These are phyloP conservation scores for Colletotrichum spinosum DNA, from an alignment of 2,329 filamentous ascomycete genomes.

Conservation along the genomic window DNA sequence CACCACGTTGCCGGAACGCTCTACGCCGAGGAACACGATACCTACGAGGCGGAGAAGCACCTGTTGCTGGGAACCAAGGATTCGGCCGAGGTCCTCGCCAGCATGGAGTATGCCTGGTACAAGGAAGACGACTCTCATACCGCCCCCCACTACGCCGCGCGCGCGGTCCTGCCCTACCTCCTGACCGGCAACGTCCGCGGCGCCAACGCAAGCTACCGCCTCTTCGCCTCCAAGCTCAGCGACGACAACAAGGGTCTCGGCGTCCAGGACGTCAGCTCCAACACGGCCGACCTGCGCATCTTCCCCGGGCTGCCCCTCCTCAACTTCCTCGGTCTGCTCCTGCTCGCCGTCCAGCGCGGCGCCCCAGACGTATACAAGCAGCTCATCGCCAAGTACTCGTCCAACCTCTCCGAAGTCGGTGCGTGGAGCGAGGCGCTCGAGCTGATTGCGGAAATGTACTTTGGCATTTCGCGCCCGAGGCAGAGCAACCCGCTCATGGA, in stretches of 20 bases:
- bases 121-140: slow-evolving; percentile 87
- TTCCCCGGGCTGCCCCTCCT: slow-evolving; percentile 94
- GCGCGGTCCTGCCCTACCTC: slow-evolving; percentile 91
- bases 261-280: slow-evolving; percentile 83
- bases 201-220: slow-evolving; percentile 83
- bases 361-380: slow-evolving; percentile 83
- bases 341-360: slow-evolving; percentile 86
- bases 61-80: slow-evolving; percentile 89
- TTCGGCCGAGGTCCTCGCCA: slow-evolving; percentile 82
- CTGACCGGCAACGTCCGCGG: slow-evolving; percentile 90
- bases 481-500: slow-evolving; percentile 95
- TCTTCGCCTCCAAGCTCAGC: slow-evolving; percentile 59
- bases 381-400: slow-evolving; percentile 83
- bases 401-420: slow-evolving; percentile 80
- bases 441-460: slow-evolving; percentile 96
- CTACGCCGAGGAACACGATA: slow-evolving; percentile 92
- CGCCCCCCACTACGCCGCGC: slow-evolving; percentile 85
- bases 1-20: slow-evolving; percentile 91
- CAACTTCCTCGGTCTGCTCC: slow-evolving; percentile 89
- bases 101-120: slow-evolving; percentile 95
- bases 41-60: slow-evolving; percentile 93
- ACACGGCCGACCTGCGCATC: slow-evolving; percentile 78
- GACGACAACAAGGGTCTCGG: slow-evolving; percentile 65
- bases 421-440: slow-evolving; percentile 86
- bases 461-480: slow-evolving; percentile 87